Conservation (phyloP, 495 filamentous ascomycete genomes). For the Talaromyces nanjingensis region DNA sequence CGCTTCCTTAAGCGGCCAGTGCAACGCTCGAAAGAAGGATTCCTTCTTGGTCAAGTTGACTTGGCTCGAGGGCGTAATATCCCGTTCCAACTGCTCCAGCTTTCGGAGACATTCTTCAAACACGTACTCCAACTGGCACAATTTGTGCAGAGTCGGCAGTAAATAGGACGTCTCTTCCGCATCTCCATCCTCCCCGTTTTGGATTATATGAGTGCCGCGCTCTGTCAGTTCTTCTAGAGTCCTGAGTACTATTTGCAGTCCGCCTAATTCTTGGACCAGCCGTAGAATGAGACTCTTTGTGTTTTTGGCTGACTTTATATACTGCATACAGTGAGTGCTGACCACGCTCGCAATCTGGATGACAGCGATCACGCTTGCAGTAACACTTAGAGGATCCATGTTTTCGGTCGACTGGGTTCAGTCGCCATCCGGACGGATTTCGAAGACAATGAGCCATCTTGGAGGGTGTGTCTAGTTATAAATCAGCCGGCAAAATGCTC, state of each 20-base stretch:
- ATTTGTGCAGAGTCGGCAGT: neutral
- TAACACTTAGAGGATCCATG: conserved; percentile 8
- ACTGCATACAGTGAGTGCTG: conserved; percentile 4
- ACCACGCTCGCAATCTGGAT: conserved; percentile 3
- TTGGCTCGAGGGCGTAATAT: conserved; percentile 1
- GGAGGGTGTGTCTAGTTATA: neutral
- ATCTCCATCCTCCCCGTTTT: neutral
- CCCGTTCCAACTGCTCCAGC: neutral
- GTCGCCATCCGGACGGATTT: too few relatives aligned
- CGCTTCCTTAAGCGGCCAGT: conserved; percentile 6
- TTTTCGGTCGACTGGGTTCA: neutral
- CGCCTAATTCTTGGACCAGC: conserved; percentile 6
- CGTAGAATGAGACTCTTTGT: neutral
- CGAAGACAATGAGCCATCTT: neutral
- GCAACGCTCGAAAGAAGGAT: neutral
- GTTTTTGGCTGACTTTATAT: conserved; percentile 4
- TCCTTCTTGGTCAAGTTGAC: neutral
- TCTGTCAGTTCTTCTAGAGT: conserved; percentile 1
- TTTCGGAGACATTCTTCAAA: conserved; percentile 7
- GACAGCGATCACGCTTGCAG: conserved; percentile 5
- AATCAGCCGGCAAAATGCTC: neutral
- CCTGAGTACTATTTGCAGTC: conserved; percentile 2
- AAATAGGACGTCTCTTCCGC: neutral
- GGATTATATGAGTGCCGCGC: neutral
- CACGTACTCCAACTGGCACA: neutral